These are phyloP conservation scores for Rhododendron henanense DNA, from an alignment of 148 eudicot species.

Conservation along the genomic window DNA sequence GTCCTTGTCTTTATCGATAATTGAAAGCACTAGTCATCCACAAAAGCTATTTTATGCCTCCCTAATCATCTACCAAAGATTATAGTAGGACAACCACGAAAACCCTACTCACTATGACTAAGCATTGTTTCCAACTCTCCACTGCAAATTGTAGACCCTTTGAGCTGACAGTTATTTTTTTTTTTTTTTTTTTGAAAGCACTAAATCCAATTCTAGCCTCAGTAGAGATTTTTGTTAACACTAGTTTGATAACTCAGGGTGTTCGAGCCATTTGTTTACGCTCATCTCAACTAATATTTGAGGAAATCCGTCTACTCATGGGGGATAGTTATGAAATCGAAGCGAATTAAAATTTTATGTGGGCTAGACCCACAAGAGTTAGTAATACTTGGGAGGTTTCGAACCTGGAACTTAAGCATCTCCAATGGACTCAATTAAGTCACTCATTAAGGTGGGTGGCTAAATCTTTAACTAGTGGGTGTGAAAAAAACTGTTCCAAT, in stretches of 20 bases:
- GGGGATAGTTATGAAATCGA: background rate
- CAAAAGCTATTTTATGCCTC: constrained; percentile 22
- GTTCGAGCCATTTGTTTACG: background rate
- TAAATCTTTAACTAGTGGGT: background rate
- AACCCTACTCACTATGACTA: constrained; percentile 18
- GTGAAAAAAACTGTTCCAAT: background rate
- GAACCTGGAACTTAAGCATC: background rate
- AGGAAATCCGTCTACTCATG: background rate
- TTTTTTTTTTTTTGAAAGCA: too few species aligned
- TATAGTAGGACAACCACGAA: constrained; percentile 10
- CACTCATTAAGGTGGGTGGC: background rate
- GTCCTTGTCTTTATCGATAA: constrained; percentile 62
- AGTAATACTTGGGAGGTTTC: background rate
- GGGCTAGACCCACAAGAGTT: background rate
- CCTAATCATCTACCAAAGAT: constrained; percentile 19
- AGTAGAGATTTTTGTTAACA: too few species aligned
- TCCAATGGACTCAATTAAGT: background rate
- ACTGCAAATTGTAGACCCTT: constrained; percentile 11
- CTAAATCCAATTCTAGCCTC: background rate
- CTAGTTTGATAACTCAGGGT: background rate
- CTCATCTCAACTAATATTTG: background rate
- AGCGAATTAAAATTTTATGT: too few species aligned
- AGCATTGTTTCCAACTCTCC: constrained; percentile 19
- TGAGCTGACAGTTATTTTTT: background rate
- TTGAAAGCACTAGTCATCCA: constrained; percentile 41